These are phyloP conservation scores for Berkeleyomyces rouxiae DNA, from an alignment of 2,329 filamentous ascomycete species.

Conservation along the genomic window DNA sequence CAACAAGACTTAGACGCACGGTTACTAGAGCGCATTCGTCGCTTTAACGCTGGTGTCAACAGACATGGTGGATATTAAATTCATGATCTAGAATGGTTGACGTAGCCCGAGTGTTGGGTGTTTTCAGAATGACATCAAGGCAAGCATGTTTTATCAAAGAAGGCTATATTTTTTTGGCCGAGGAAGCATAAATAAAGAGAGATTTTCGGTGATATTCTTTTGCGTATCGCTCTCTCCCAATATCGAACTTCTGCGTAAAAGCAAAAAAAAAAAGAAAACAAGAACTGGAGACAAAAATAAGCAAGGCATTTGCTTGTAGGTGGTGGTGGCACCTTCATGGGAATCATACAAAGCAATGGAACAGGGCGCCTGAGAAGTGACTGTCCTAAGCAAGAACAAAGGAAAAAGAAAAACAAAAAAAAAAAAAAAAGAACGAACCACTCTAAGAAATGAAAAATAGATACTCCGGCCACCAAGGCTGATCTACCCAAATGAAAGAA, in stretches of 20 bases:
- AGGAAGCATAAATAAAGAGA: not conserved
- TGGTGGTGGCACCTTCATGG: not conserved
- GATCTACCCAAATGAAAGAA: not conserved
- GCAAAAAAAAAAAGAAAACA: not conserved
- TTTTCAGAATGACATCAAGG: not conserved
- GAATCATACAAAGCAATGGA: not conserved
- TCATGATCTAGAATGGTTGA: not conserved
- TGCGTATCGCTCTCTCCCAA: not conserved
- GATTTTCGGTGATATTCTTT: not conserved
- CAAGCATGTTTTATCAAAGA: not conserved
- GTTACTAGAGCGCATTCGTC: constrained; percentile 17
- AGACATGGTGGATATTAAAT: constrained; percentile 8
- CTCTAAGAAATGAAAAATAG: not conserved
- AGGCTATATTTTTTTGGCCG: not conserved
- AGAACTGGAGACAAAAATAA: not conserved
- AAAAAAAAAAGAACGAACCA: not conserved
- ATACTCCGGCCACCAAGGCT: not conserved
- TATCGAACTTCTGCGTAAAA: not conserved
- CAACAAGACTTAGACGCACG: constrained; percentile 16
- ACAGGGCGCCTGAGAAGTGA: not conserved
- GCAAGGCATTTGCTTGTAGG: not conserved
- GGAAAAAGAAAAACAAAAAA: not conserved
- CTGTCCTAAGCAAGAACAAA: not conserved
- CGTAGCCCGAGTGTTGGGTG: no score
- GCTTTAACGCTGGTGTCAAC: constrained; percentile 13